Base-by-base conservation (phyloP, 192 early-diverging fungal species). In the Coemansia sp. region DNA sequence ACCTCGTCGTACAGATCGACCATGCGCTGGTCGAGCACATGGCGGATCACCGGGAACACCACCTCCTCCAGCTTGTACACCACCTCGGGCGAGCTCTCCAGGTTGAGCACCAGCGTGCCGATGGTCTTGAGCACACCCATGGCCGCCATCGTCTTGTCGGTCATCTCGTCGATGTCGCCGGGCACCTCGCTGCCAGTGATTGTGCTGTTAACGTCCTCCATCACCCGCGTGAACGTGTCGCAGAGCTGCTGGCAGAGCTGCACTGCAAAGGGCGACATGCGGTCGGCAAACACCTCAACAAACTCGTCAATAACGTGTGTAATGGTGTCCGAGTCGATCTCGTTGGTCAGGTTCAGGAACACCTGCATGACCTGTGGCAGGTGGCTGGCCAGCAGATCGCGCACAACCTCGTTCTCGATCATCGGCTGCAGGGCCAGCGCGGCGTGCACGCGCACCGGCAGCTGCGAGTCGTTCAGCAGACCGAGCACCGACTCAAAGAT, bases 311-410 rank as follows among this genome's bases (percentile, higher is more conserved):
- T 91, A 27, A 93, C 87, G 22, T 70, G 72, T 0, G 92, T 80
- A 5, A 99, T 77, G 6, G 86, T 89, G 58, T 97, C 94, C 59
- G 92, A 81, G 70, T 99, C 94, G 46, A 96, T 91, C 63, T 93
- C 81, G 77, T 94, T 92, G 0, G 88, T 95, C 47, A 96, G 75
- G 30, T 83, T 80, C 39, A 99, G 68, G 37, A 98, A 79, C 40
- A 80, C 81, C 63, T 92, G 85, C 87, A 98, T 96, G 25, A 96
- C 82, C 35, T 83, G 74, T 26, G 90, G 86, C n/a, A 93, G 76
- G 32, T 86, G 85, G 19, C 85, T 88, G 53, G 82, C 79, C 61
- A 98, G 74, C 6, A 82, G 84, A n/a, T 85, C 78, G 52, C 80
- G 78, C 10, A 91, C 81, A 67, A 56, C 60, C 27, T 86, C 85